A percentile compares a stretch with the other conserved stretches of the same genome.
Evolutionary conservation across 2,329 filamentous ascomycete genomes (phyloP).

Genomic region (Alternaria gaisen): DNA sequence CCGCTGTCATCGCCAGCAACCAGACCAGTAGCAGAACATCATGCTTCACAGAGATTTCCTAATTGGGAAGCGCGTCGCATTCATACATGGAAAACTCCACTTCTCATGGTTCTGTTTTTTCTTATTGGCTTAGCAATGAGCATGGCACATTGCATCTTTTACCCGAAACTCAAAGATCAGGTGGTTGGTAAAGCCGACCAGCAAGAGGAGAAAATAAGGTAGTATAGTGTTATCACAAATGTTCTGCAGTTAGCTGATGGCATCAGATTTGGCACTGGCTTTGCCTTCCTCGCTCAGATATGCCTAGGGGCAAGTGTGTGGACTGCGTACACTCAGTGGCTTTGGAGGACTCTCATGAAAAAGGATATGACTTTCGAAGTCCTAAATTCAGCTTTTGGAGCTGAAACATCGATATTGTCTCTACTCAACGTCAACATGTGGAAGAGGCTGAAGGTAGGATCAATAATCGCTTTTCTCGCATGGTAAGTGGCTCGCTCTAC

Average conservation of each 20-base stretch:
- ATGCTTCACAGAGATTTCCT: neutral
- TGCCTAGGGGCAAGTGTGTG: slow-evolving; percentile 1
- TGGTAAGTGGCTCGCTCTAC: neutral
- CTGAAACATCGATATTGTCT: neutral
- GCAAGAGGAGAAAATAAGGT: slow-evolving; percentile 2
- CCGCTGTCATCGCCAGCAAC: neutral
- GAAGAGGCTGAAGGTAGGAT: slow-evolving; percentile 2
- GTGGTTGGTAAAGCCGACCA: neutral
- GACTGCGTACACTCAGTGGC: neutral
- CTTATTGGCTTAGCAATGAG: neutral
- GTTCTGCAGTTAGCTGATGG: neutral
- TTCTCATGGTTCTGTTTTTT: neutral
- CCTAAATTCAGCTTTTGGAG: neutral
- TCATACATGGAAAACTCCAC: neutral
- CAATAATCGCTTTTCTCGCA: neutral
- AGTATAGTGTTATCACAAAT: neutral
- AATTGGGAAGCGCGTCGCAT: neutral
- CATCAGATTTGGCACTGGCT: neutral
- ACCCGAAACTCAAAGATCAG: neutral
- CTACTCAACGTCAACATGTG: neutral
- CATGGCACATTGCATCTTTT: neutral
- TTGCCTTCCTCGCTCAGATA: slow-evolving; percentile 4
- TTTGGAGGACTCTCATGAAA: neutral
- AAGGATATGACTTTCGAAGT: neutral
- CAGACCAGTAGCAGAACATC: neutral